These are phyloP conservation scores for Adansonia gregorii DNA, from an alignment of 441 rosid genomes.

Conservation along the genomic window DNA sequence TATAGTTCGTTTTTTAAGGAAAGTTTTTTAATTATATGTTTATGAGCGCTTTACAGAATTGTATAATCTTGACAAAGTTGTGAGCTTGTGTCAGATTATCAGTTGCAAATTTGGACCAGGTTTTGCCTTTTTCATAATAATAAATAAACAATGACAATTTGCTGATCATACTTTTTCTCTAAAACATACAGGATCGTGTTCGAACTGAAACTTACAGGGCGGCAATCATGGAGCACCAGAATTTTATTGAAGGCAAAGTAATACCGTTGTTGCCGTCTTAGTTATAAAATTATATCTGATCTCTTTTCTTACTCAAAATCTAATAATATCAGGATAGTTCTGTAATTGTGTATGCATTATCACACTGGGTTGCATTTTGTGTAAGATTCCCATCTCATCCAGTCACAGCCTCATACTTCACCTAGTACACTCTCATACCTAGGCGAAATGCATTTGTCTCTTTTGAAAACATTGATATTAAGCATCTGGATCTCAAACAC, in stretches of 20 bases:
- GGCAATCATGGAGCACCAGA: slow-evolving; percentile 86
- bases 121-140: neutral
- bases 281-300: slow-evolving; percentile 17
- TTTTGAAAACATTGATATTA: slow-evolving; percentile 9
- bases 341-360: neutral
- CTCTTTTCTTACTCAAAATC: neutral
- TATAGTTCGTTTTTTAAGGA: neutral
- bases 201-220: slow-evolving; percentile 82
- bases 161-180: slow-evolving; percentile 25
- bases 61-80: neutral
- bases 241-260: slow-evolving; percentile 91
- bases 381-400: neutral
- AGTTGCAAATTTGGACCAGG: neutral
- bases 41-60: neutral
- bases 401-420: neutral
- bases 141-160: neutral
- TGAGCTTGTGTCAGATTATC: neutral
- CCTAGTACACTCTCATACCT: neutral
- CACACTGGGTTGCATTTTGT: slow-evolving; percentile 1
- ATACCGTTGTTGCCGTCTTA: slow-evolving; percentile 33
- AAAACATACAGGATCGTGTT: slow-evolving; percentile 68
- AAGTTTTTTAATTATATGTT: neutral
- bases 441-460: slow-evolving; percentile 2
- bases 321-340: neutral
- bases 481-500: slow-evolving; percentile 6